Evolutionary conservation across 2,329 filamentous ascomycete genomes (phyloP).

Genomic region (Ceratocystis albifundus): DNA sequence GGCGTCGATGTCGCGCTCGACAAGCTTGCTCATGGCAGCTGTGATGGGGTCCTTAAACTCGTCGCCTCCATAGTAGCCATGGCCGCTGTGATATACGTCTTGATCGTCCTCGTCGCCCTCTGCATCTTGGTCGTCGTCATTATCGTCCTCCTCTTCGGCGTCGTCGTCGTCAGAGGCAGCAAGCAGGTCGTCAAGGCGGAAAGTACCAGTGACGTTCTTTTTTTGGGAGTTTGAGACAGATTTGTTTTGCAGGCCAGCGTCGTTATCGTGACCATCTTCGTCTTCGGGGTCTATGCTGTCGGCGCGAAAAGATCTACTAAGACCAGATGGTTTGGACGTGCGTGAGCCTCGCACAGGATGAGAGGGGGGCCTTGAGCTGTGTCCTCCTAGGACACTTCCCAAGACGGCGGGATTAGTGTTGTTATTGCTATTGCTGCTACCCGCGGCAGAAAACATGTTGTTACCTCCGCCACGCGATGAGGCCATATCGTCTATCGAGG

Average conservation of each 20-base stretch:
- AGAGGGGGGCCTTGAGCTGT: neutral
- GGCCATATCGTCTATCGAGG: slow-evolving; percentile 38
- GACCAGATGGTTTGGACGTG: slow-evolving; percentile 38
- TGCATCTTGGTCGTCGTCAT: slow-evolving; percentile 34
- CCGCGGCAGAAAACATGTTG: slow-evolving; percentile 15
- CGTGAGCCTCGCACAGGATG: neutral
- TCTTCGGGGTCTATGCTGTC: slow-evolving; percentile 22
- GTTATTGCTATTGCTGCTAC: neutral
- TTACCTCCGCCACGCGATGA: slow-evolving; percentile 5
- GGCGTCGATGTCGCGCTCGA: slow-evolving; percentile 23
- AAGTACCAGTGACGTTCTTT: slow-evolving; percentile 26
- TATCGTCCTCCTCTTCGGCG: slow-evolving; percentile 32
- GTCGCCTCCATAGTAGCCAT: slow-evolving; percentile 29
- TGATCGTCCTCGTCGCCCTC: slow-evolving; percentile 30
- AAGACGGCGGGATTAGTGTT: neutral
- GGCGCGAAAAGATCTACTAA: slow-evolving; percentile 36
- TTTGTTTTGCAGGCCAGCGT: neutral
- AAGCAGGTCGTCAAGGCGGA: slow-evolving; percentile 24
- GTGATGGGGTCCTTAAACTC: slow-evolving; percentile 31
- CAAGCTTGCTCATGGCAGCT: slow-evolving; percentile 23
- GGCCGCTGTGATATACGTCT: slow-evolving; percentile 25
- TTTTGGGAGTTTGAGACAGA: slow-evolving; percentile 2
- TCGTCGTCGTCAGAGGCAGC: slow-evolving; percentile 21
- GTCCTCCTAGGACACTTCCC: neutral
- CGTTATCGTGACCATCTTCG: neutral